Evolutionary conservation across 345 rosid genomes (phyloP).

Genomic region (Theobroma cacao): DNA sequence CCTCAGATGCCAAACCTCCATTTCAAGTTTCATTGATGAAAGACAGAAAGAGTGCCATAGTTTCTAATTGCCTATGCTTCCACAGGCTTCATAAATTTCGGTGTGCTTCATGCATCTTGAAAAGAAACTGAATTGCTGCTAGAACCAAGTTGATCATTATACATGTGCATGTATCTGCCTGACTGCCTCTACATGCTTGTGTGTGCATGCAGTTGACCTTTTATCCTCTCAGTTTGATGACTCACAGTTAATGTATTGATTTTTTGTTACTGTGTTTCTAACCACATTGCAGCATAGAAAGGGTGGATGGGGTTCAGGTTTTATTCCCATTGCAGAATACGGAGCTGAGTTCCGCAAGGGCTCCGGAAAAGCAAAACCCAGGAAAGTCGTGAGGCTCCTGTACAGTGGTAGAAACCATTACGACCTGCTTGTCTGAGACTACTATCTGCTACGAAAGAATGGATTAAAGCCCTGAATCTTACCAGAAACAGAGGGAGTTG

Average conservation of each 20-base stretch:
- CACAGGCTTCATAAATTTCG: neutral
- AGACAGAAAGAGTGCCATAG: too few species aligned
- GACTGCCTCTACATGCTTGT: neutral
- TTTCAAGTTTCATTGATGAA: neutral
- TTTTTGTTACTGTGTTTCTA: neutral
- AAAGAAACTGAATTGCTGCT: neutral
- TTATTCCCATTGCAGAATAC: slow-evolving; percentile 78
- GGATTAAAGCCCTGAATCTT: neutral
- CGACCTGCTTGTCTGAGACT: slow-evolving; percentile 58
- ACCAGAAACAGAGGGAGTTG: neutral
- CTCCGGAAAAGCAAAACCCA: slow-evolving; percentile 44
- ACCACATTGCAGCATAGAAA: slow-evolving; percentile 48
- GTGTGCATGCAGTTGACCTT: neutral
- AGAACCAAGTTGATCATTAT: neutral
- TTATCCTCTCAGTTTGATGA: neutral
- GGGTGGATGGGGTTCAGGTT: slow-evolving; percentile 63
- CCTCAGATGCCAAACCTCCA: too few species aligned
- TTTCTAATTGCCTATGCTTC: neutral
- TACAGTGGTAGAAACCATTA: slow-evolving; percentile 86
- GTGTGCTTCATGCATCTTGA: neutral
- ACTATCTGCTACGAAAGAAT: neutral
- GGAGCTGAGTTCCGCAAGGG: slow-evolving; percentile 67
- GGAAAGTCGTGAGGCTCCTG: slow-evolving; percentile 74
- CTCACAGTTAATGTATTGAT: neutral
- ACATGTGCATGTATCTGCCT: neutral